Base-by-base conservation (phyloP, 768 basidiomycete species). In the Termitomyces sp. region DNA sequence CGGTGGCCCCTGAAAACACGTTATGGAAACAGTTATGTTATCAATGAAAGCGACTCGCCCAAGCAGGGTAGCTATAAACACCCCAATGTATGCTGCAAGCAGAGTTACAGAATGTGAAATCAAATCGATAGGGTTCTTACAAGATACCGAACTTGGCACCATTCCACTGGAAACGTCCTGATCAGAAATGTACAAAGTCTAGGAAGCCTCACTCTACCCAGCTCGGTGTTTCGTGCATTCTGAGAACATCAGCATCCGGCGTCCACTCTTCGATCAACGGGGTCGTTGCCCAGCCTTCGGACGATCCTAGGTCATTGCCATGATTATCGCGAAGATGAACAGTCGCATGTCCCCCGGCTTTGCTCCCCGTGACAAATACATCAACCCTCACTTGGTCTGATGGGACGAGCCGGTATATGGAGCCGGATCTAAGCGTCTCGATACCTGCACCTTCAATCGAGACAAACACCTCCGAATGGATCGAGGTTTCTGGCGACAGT, bases 61-160 rank as follows among this genome's bases (percentile, higher is more conserved):
- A 82, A 37, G 79, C 80, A 9, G 79, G 79, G 45, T 73, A 72
- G 44, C 78, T 79, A 55, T 75, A 81, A 6, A 76, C 68, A 9
- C 78, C 79, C 79, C 79, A 81, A 60, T 81, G 80, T 47, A 83
- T 71, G 64, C 77, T 81, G 57, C 4, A 51, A 60, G 48, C 5
- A 22, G 48, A 12, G 8, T 52, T n/a, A 68, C 56, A 51, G 9
- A 12, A 24, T 36, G 36, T 10, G 39, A 22, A 16, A 20, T 33
- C 48, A 13, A 34, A 55, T 20, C 36, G 54, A 28, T 4, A 22
- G 1, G 20, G 51, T 61, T n/a, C 79, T 65, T 60, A 82, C 81
- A 82, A 83, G 18, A 83, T 82, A 10, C 82, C 83, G 61, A 73
- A 83, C 65, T 83, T 84, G 15, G 77, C 80, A 36, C 74, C 69